A percentile compares a stretch with the other conserved stretches of the same genome.
Evolutionary conservation across 2,329 filamentous ascomycete genomes (phyloP).

Genomic region (Colletotrichum siamense): DNA sequence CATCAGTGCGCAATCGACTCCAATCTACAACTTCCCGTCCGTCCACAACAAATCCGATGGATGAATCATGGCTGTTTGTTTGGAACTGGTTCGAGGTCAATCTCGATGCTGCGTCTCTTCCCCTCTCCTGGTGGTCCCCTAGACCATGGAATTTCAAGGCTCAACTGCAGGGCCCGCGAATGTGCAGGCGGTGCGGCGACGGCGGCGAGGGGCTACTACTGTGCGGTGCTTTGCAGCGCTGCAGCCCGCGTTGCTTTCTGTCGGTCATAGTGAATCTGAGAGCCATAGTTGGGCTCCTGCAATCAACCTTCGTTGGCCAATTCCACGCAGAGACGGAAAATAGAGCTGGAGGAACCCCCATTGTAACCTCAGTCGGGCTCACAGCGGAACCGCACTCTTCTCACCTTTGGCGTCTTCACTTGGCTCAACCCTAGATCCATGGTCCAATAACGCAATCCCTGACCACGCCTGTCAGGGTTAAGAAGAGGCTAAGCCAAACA

Average conservation of each 20-base stretch:
- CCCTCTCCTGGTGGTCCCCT: neutral
- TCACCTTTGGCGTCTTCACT: neutral
- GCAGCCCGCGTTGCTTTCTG: neutral
- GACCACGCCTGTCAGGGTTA: slow-evolving; percentile 1
- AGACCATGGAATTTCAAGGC: neutral
- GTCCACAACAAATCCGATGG: neutral
- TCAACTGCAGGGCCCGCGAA: slow-evolving; percentile 1
- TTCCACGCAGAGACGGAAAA: neutral
- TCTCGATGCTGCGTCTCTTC: neutral
- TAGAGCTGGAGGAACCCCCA: neutral
- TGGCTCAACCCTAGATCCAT: slow-evolving; percentile 14
- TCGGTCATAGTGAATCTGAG: neutral
- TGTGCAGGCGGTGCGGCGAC: slow-evolving; percentile 1
- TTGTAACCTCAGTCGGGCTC: neutral
- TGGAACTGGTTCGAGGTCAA: neutral
- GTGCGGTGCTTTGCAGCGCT: neutral
- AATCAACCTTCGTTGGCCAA: neutral
- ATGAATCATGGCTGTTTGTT: slow-evolving; percentile 2
- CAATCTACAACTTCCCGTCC: neutral
- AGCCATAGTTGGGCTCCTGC: neutral
- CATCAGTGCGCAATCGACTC: slow-evolving; percentile 8
- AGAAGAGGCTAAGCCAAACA: neutral
- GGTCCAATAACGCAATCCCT: slow-evolving; percentile 1
- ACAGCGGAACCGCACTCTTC: neutral
- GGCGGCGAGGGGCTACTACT: neutral